Base-by-base conservation (phyloP, 2,329 filamentous ascomycete species). In the Myriosclerotinia duriaeana region DNA sequence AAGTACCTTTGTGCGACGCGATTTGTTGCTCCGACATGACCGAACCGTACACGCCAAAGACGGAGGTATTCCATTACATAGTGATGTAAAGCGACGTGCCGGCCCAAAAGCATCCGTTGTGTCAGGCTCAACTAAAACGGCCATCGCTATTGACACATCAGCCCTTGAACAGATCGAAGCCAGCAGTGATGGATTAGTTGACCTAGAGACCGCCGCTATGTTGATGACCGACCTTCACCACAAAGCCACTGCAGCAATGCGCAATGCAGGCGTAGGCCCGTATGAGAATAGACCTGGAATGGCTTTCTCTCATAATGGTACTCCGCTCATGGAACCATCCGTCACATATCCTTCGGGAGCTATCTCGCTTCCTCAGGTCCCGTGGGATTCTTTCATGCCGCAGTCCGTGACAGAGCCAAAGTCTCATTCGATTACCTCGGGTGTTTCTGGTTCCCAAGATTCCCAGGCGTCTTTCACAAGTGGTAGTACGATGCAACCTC, bases 31-130 rank as follows among this genome's bases (percentile, higher is more conserved):
- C 72, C 91, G 95, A 78, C 95, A 99, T 82, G 95, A 99, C 80
- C 91, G 95, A 76, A 99, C 95, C 71, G 95, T 99, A 71, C 95
- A 99, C 80, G 95, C 95, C 70, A 98, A 98, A 81, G 95, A 99
- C 81, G 94, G 94, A 73, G 94, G 95, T 72, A 87, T 95, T 63
- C 94, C 94, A 71, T 86, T 98, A 56, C 93, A 96, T 79, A 96
- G 93, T 79, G 95, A 98, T 79, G 90, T 91, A 72, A 97, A 97
- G 83, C 90, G 93, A 75, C 89, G 92, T 70, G 85, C 89, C 71
- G 86, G 85, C 62, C 84, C 87, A 69, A 93, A 93, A 80, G 81
- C 89, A 64, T 83, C 86, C 71, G 81, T 86, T 64, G 81, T 87
- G 69, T 82, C 83, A 64, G 84, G 82, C 42, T 86, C 92, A 54